Conservation (phyloP, 2,329 filamentous ascomycete species). For the Microcyclosporella mali region DNA sequence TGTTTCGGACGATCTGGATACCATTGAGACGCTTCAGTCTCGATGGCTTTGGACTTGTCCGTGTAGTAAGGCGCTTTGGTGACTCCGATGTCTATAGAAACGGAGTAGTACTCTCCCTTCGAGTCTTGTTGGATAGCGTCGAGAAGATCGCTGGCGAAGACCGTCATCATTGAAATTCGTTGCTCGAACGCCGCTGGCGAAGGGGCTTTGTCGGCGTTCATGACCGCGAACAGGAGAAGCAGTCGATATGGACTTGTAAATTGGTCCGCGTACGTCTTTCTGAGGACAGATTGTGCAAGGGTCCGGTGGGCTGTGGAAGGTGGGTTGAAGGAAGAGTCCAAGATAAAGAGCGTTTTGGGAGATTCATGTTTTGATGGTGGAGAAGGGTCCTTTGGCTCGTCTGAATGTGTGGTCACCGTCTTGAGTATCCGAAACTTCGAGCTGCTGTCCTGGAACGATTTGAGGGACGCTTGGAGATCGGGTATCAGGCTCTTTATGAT, state of each 20-base stretch:
- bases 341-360: constrained; percentile 51
- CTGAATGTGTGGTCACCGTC: constrained; percentile 23
- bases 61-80: constrained; percentile 69
- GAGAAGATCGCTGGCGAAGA: constrained; percentile 55
- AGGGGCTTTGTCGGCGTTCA: constrained; percentile 61
- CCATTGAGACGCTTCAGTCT: constrained; percentile 31
- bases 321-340: constrained; percentile 63
- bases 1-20: constrained; percentile 42
- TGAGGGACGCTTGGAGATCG: constrained; percentile 36
- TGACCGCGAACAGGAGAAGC: constrained; percentile 55
- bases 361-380: constrained; percentile 12
- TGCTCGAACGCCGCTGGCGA: constrained; percentile 63
- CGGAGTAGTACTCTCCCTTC: constrained; percentile 27
- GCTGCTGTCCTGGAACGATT: constrained; percentile 38
- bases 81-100: constrained; percentile 58
- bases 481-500: constrained; percentile 10
- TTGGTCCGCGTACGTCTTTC: constrained; percentile 25
- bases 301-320: constrained; percentile 54
- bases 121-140: constrained; percentile 12
- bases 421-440: constrained; percentile 33
- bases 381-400: constrained; percentile 15
- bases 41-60: constrained; percentile 60
- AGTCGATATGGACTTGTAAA: constrained; percentile 41
- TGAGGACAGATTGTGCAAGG: constrained; percentile 50
- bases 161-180: constrained; percentile 64